Evolutionary conservation across 2,329 filamentous ascomycete species (phyloP).

Genomic region (Orbilia brochopaga): DNA sequence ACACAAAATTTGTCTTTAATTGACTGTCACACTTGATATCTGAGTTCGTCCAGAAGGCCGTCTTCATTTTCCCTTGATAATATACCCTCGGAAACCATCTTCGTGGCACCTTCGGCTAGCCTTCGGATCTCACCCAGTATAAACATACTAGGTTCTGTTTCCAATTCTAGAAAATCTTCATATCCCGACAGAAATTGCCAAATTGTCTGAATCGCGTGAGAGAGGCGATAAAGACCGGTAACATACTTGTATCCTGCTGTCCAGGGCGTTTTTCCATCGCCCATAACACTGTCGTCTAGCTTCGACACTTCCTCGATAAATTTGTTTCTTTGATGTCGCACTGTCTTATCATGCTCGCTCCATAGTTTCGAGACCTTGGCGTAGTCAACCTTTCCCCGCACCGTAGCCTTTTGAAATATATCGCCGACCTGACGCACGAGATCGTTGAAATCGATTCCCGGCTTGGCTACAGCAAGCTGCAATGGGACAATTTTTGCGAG

Average conservation of each 20-base stretch:
- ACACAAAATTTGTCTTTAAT: too few species aligned
- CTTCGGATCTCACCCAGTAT: conserved; percentile 7
- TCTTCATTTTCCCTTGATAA: background rate
- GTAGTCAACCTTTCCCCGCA: background rate
- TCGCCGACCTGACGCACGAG: background rate
- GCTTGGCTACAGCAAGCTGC: conserved; percentile 17
- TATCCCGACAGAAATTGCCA: conserved; percentile 21
- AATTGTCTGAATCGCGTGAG: conserved; percentile 20
- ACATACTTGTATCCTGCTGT: conserved; percentile 31
- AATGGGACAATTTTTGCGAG: conserved; percentile 17
- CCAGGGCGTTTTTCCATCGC: conserved; percentile 20
- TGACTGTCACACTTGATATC: too few species aligned
- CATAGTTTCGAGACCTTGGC: background rate
- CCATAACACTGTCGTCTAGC: conserved; percentile 28
- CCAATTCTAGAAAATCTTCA: conserved; percentile 2
- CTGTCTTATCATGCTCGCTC: conserved; percentile 3
- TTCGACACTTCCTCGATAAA: conserved; percentile 11
- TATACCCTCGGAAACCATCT: conserved; percentile 1
- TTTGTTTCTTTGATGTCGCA: conserved; percentile 10
- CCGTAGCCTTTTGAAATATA: background rate
- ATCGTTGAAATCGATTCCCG: conserved; percentile 3
- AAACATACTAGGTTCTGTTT: conserved; percentile 16
- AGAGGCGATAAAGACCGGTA: conserved; percentile 25
- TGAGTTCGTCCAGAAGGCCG: background rate
- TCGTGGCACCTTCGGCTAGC: conserved; percentile 15